A percentile compares a stretch with the other conserved stretches of the same genome.
Conservation (phyloP, 306 rosid genomes). For the Sesbania bispinosa region DNA sequence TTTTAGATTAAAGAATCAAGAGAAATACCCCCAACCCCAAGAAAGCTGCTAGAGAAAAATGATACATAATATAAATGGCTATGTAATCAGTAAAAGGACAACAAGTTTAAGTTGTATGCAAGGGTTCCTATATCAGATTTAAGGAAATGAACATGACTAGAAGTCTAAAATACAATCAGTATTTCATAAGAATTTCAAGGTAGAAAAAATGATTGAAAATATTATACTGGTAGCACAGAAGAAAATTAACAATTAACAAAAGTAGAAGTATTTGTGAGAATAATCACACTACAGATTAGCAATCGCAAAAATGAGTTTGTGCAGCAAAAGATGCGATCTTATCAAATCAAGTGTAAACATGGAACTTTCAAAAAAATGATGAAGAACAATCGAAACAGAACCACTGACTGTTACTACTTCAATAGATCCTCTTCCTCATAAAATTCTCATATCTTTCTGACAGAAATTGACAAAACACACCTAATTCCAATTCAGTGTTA, state of each 20-base stretch:
- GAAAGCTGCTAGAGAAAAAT: not conserved
- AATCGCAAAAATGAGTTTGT: not conserved
- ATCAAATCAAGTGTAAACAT: not conserved
- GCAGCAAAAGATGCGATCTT: not conserved
- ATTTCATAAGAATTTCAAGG: too few relatives aligned
- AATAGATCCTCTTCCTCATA: conserved; percentile 1
- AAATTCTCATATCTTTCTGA: not conserved
- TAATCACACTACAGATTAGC: not conserved
- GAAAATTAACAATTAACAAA: too few relatives aligned
- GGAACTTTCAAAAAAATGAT: not conserved
- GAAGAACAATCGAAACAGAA: conserved; percentile 14
- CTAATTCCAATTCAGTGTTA: not conserved
- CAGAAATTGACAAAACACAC: not conserved
- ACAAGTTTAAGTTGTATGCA: not conserved
- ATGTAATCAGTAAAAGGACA: not conserved
- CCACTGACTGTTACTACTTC: not conserved
- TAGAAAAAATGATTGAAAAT: too few relatives aligned
- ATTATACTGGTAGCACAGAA: too few relatives aligned
- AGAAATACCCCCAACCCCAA: not conserved
- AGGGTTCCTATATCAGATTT: not conserved
- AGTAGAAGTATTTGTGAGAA: not conserved
- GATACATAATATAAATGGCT: not conserved
- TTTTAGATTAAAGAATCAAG: not conserved
- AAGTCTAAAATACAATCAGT: too few relatives aligned
- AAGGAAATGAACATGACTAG: not conserved